phyloP scores from a whole-genome alignment of 2,329 filamentous ascomycete genomes.

The Chrysoporthe puriensis region DNA sequence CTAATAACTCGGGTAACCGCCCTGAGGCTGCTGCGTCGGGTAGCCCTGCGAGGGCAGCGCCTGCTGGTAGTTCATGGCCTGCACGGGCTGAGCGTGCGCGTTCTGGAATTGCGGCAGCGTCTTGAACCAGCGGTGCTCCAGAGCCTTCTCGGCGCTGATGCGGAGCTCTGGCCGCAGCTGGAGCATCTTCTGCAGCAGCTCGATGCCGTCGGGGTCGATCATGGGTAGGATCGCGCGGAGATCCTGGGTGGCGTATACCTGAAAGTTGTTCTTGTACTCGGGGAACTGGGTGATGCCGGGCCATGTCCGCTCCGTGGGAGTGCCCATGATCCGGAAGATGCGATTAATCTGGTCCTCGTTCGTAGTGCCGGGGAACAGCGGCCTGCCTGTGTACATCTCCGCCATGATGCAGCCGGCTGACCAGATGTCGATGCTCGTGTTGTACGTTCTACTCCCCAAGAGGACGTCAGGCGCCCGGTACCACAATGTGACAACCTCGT shows the following conservation, averaged over 20 bases:
- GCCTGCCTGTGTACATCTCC: slow-evolving; percentile 96
- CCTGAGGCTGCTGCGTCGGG: slow-evolving; percentile 30
- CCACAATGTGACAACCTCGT: slow-evolving; percentile 97
- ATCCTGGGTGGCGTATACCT: slow-evolving; percentile 92
- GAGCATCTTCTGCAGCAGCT: slow-evolving; percentile 87
- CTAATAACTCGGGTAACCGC: slow-evolving; percentile 14
- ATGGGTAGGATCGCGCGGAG: slow-evolving; percentile 84
- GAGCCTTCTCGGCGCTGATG: slow-evolving; percentile 82
- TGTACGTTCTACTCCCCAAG: slow-evolving; percentile 92
- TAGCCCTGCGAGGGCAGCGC: slow-evolving; percentile 43
- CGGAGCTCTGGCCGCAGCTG: slow-evolving; percentile 91
- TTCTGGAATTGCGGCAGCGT: slow-evolving; percentile 60
- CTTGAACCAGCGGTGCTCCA: slow-evolving; percentile 91
- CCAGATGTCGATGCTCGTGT: slow-evolving; percentile 99
- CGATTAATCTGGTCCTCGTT: slow-evolving; percentile 97
- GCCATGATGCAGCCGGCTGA: slow-evolving; percentile 99
- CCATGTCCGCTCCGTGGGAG: slow-evolving; percentile 93
- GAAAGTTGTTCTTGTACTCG: slow-evolving; percentile 97
- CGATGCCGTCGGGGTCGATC: slow-evolving; percentile 85
- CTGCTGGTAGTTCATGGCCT: slow-evolving; percentile 47
- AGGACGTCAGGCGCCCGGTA: slow-evolving; percentile 96
- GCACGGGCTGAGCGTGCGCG: slow-evolving; percentile 42
- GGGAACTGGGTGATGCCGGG: slow-evolving; percentile 92
- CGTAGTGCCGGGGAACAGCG: slow-evolving; percentile 94
- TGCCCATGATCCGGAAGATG: slow-evolving; percentile 99